Base-by-base conservation (phyloP, 345 rosid genomes). In the Bruguiera sexangula region DNA sequence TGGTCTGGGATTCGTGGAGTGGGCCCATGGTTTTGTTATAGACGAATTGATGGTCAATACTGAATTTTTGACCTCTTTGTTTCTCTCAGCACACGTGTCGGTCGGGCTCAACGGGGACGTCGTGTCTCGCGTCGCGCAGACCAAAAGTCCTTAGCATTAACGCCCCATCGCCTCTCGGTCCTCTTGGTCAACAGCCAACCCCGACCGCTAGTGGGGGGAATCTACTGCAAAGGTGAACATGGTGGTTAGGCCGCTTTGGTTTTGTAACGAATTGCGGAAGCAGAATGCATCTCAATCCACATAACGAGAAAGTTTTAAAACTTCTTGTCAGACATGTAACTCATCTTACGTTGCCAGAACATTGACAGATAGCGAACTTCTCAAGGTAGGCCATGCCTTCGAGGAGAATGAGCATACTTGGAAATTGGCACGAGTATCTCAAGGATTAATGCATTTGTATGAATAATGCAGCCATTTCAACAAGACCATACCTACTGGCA, bases 371-470 rank as follows among this genome's bases (percentile, higher is more conserved):
- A 52, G 21, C 3, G 6, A 20, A 22, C 56, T 18, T 52, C 56
- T 18, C 56, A 52, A 52, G 56, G 0, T 9, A 20, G 6, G 8
- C 56, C 6, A 20, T 52, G 22, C 4, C 32, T 53, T 1, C 8
- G 21, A 6, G 67, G 48, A 52, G 58, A 31, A 56, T 39, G 51
- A 37, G 61, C 34, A 10, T n/a, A 57, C 39, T 59, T n/a, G 32
- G 24, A 50, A 50, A 8, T 30, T 16, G 32, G 21, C 61, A 22
- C 20, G 67, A 31, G 67, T 29, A 26, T 61, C 52, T 37, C 63
- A 27, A 70, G 74, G 37, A 36, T 37, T 5, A 63, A 63, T 55
- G 43, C 62, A 56, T 34, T 29, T 37, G 3, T 16, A 39, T 22
- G 46, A 59, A 21, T 60, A 54, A 36, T 62, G 20, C 34, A 22